Percentiles rank a stretch among this genome's conserved stretches.
phyloP scores from a whole-genome alignment of 2,329 filamentous ascomycete genomes.

The Aspergillus ochraceus region DNA sequence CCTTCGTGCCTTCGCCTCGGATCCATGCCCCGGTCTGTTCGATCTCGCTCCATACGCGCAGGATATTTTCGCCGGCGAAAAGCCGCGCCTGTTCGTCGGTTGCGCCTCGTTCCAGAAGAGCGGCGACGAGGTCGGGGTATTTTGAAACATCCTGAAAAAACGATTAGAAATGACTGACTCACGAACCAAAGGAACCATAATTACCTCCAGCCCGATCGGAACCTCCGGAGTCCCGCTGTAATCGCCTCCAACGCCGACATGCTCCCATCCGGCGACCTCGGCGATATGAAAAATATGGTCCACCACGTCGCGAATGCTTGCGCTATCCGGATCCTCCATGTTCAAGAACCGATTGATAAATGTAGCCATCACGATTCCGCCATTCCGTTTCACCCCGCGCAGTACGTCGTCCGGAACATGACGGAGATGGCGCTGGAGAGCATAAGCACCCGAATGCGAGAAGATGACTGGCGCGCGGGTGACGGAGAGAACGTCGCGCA shows the following conservation, averaged over 20 bases:
- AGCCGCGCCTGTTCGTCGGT: conserved; percentile 1
- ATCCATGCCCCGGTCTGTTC: neutral
- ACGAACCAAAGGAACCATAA: neutral
- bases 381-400: neutral
- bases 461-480: neutral
- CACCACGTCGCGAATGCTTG: neutral
- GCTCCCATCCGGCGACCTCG: conserved; percentile 32
- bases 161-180: too few relatives aligned
- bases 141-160: neutral
- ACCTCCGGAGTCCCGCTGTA: conserved; percentile 17
- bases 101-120: conserved; percentile 2
- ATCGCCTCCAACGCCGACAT: conserved; percentile 37
- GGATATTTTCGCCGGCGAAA: conserved; percentile 5
- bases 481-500: neutral
- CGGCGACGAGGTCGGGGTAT: neutral
- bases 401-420: neutral
- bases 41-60: conserved; percentile 1
- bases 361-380: conserved; percentile 5
- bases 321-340: neutral
- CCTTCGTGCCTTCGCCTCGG: neutral
- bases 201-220: conserved; percentile 1
- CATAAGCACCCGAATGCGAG: neutral
- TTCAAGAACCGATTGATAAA: neutral
- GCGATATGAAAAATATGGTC: conserved; percentile 10
- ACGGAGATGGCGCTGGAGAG: neutral